phyloP scores from a whole-genome alignment of 2,329 filamentous ascomycete genomes.

The Leptographium procerum region DNA sequence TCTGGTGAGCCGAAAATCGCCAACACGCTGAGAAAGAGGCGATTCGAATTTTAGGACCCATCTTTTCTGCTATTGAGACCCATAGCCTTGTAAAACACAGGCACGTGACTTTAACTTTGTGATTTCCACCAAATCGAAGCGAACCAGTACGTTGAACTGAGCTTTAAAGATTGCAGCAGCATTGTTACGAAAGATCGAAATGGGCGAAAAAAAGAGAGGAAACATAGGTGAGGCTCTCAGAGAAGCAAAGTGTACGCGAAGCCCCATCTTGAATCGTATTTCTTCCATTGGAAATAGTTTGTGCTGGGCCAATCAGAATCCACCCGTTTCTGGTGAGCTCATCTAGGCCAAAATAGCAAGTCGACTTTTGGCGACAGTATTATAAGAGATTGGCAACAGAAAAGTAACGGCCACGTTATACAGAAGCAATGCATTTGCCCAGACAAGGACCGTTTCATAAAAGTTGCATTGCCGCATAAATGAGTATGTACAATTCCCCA shows the following conservation, averaged over 20 bases:
- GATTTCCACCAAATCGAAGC: neutral
- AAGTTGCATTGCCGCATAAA: neutral
- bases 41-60: constrained; percentile 1
- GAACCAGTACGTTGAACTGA: neutral
- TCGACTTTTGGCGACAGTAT: neutral
- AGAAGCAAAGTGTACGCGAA: neutral
- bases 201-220: too few species aligned
- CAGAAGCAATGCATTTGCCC: neutral
- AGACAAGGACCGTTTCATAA: neutral
- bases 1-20: neutral
- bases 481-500: neutral
- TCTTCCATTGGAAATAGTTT: neutral
- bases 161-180: neutral
- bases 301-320: constrained; percentile 13
- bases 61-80: neutral
- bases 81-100: neutral
- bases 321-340: constrained; percentile 12
- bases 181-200: neutral
- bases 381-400: neutral
- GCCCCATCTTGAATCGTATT: neutral
- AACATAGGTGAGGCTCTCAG: neutral
- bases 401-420: neutral
- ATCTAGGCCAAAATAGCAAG: neutral
- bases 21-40: neutral
- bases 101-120: neutral